Base-by-base conservation (phyloP, 768 basidiomycete species). In the Podaxis sp. region DNA sequence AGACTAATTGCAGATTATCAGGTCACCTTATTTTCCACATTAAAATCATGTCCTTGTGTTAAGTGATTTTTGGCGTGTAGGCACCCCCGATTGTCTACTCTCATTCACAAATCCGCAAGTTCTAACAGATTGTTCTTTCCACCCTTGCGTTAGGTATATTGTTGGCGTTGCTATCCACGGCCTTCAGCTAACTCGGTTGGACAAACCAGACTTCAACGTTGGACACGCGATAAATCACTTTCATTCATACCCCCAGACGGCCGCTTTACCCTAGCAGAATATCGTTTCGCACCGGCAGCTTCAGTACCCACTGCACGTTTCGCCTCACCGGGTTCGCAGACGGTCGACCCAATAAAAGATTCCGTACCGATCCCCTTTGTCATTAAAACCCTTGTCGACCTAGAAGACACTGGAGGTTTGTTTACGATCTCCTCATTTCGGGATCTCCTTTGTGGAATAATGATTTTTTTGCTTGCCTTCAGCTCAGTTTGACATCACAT, bases 221-320 rank as follows among this genome's bases (percentile, higher is more conserved):
- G 93, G 90, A 77, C 81, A 24, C 85, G 87, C 41, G 88, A 92
- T 69, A 89, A 85, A 68, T 75, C 81, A 1, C 76, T 98, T 46
- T 96, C 96, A 1, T 98, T 98, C 72, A 85, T 98, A 22, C 96
- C 96, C 5, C 96, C 96, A 4, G 96, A 98, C 68, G 95, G 96
- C 2, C 84, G 84, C 56, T 98, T 97, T 75, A 83, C 83, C 7
- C 79, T 97, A 20, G 84, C 89, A 70, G 91, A 95, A 66, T 98
- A 97, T 70, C 89, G 90, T 28, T 90, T 87, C 71, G 73, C 78
- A 10, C 77, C 82, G 11, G 63, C 82, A n/a, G 67, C 76, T 20
- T 66, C 73, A 40, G 68, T 74, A 17, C 62, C 75, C 30, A 66
- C 72, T 24, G 71, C 70, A 15, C 71, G 71, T 46, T 74, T 67